These are phyloP conservation scores for Yamadazyma diospyri DNA, from an alignment of 1,139 yeast species.

Conservation along the genomic window DNA sequence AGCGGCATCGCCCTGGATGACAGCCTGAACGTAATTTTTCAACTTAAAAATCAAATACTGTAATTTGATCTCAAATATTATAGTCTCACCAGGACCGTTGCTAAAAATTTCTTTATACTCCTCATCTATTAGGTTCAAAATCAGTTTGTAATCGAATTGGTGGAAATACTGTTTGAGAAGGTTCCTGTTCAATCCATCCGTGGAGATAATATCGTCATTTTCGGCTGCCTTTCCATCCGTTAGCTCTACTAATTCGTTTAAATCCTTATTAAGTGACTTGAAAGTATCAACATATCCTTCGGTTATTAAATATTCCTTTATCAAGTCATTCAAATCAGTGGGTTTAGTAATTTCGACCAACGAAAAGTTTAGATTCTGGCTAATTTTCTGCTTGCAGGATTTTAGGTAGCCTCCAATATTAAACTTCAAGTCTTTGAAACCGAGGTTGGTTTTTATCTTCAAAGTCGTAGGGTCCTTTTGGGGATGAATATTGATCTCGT, in stretches of 20 bases:
- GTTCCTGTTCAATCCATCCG: slow-evolving; percentile 48
- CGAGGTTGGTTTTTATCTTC: slow-evolving; percentile 64
- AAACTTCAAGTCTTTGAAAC: slow-evolving; percentile 62
- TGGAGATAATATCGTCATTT: slow-evolving; percentile 8
- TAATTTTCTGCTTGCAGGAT: slow-evolving; percentile 29
- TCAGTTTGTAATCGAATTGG: slow-evolving; percentile 46
- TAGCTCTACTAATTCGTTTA: slow-evolving; percentile 37
- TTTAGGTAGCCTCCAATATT: slow-evolving; percentile 68
- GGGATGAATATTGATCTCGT: slow-evolving; percentile 18
- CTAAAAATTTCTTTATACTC: slow-evolving; percentile 47
- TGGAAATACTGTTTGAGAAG: slow-evolving; percentile 43
- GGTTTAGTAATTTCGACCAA: slow-evolving; percentile 18
- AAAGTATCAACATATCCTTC: slow-evolving; percentile 72
- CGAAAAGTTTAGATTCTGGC: slow-evolving; percentile 18
- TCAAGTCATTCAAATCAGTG: slow-evolving; percentile 49
- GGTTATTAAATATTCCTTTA: slow-evolving; percentile 67
- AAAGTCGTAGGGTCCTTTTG: slow-evolving; percentile 14
- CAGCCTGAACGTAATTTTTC: slow-evolving; percentile 20
- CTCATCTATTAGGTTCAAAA: slow-evolving; percentile 37
- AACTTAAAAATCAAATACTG: slow-evolving; percentile 42
- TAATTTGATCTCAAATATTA: slow-evolving; percentile 53
- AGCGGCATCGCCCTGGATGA: slow-evolving; percentile 17
- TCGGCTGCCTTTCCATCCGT: slow-evolving; percentile 11
- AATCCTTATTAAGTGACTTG: slow-evolving; percentile 48
- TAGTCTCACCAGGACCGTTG: slow-evolving; percentile 26